These are phyloP conservation scores for Apiotrichum domesticum DNA, from an alignment of 1,284 basidiomycete genomes.

Conservation along the genomic window DNA sequence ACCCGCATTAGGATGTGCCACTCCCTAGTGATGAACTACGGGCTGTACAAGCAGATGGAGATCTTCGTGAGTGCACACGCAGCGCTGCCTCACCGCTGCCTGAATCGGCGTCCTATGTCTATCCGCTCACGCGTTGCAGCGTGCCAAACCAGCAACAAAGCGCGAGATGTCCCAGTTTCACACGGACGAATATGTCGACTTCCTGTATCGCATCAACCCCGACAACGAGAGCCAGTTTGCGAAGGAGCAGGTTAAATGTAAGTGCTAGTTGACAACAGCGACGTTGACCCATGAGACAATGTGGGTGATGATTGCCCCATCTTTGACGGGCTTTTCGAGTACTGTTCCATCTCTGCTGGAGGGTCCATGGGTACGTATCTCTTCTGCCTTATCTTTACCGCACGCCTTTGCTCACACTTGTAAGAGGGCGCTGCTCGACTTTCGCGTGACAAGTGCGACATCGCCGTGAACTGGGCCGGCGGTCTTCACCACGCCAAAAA, in stretches of 20 bases:
- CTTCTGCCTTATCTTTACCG: too few species aligned
- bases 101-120: not conserved
- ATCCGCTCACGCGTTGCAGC: conserved; percentile 50
- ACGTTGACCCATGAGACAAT: conserved; percentile 56
- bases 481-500: conserved; percentile 98
- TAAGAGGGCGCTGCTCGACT: conserved; percentile 77
- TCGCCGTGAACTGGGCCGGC: conserved; percentile 98
- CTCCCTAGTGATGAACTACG: conserved; percentile 99
- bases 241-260: conserved; percentile 95
- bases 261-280: conserved; percentile 20
- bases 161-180: conserved; percentile 96
- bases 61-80: conserved; percentile 75
- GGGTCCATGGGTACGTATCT: conserved; percentile 83
- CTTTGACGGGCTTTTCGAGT: conserved; percentile 96
- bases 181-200: conserved; percentile 90
- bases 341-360: conserved; percentile 96
- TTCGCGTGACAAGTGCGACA: conserved; percentile 95
- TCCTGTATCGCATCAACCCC: conserved; percentile 74
- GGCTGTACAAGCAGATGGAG: conserved; percentile 94
- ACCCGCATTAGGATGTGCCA: conserved; percentile 99
- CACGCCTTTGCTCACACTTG: not conserved
- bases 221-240: conserved; percentile 80
- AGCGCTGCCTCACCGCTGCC: conserved; percentile 67
- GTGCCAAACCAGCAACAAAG: conserved; percentile 98
- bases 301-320: conserved; percentile 96